phyloP scores from a whole-genome alignment of 306 rosid species.

The Prunus dulcis region DNA sequence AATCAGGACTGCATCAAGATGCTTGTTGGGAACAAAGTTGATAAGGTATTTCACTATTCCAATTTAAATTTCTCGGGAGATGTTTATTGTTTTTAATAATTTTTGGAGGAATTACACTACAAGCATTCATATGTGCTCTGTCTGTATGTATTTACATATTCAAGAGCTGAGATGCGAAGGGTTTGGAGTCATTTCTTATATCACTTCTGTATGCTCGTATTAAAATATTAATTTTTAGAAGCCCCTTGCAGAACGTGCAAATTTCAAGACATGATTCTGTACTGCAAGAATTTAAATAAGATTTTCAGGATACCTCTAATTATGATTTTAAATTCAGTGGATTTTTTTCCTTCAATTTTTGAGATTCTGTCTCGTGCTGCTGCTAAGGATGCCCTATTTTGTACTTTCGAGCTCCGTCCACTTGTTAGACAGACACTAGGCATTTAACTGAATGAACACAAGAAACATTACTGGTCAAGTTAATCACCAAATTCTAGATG shows the following conservation, averaged over 20 bases:
- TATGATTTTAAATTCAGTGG: background rate
- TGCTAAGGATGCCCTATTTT: background rate
- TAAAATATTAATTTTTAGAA: background rate
- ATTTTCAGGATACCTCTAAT: background rate
- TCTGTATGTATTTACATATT: background rate
- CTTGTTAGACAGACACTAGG: background rate
- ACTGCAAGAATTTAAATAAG: background rate
- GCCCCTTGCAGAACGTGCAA: background rate
- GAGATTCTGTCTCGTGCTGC: background rate
- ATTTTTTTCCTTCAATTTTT: background rate
- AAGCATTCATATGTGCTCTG: background rate
- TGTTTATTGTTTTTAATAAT: background rate
- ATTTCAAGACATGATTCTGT: background rate
- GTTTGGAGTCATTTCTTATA: no score
- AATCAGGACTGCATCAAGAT: conserved; percentile 96
- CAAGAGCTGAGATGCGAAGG: no score
- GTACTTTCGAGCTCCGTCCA: background rate
- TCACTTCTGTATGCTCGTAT: background rate
- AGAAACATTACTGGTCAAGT: background rate
- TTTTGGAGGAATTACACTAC: background rate
- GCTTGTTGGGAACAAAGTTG: conserved; percentile 99
- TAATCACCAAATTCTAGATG: conserved; percentile 10
- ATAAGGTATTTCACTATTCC: conserved; percentile 56
- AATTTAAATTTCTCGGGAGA: background rate
- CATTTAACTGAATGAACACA: background rate